Evolutionary conservation across 306 rosid species (phyloP).

Genomic region (Ceratonia siliqua): DNA sequence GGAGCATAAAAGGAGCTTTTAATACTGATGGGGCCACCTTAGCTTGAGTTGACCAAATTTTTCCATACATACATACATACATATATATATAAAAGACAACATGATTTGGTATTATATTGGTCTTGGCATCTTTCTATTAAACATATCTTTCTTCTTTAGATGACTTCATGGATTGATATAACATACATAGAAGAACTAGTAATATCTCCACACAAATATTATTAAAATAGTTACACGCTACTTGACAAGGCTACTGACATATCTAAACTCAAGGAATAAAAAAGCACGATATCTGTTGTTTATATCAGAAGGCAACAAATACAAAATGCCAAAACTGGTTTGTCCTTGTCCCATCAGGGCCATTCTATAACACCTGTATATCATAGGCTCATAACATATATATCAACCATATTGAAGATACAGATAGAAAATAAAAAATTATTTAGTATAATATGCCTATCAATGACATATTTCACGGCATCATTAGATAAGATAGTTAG

Average conservation of each 20-base stretch:
- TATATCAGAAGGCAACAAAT: constrained; percentile 19
- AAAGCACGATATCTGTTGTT: constrained; percentile 15
- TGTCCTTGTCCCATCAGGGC: constrained; percentile 22
- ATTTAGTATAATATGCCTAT: neutral
- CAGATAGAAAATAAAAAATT: neutral
- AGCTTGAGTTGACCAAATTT: constrained; percentile 13
- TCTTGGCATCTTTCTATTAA: constrained; percentile 27
- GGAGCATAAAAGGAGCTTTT: constrained; percentile 29
- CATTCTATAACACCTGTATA: constrained; percentile 15
- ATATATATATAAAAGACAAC: too few species aligned
- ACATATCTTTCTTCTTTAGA: constrained; percentile 25
- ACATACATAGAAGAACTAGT: constrained; percentile 15
- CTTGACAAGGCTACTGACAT: constrained; percentile 21
- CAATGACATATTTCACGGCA: constrained; percentile 12
- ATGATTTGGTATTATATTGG: neutral
- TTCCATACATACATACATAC: too few species aligned
- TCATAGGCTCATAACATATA: neutral
- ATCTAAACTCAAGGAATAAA: constrained; percentile 1
- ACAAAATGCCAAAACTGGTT: constrained; percentile 36
- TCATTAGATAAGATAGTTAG: too few species aligned
- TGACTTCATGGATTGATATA: constrained; percentile 29
- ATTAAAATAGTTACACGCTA: constrained; percentile 22
- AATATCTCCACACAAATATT: constrained; percentile 20
- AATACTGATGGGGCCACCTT: neutral
- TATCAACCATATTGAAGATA: constrained; percentile 10